These are phyloP conservation scores for Fallopia convolvulus DNA, from an alignment of 148 eudicot genomes.

Conservation along the genomic window DNA sequence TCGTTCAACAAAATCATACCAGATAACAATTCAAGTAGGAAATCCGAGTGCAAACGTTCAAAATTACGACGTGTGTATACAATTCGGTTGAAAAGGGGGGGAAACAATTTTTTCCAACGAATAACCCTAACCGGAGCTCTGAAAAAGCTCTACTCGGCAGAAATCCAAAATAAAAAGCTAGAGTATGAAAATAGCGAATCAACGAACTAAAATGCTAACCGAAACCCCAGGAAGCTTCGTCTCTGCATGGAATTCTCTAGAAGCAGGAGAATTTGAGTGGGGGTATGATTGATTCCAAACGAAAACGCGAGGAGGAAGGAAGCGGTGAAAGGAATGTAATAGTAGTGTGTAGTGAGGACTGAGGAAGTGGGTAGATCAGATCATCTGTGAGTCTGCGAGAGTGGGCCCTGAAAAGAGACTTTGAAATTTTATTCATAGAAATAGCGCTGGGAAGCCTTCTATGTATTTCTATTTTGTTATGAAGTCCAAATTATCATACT, in stretches of 20 bases:
- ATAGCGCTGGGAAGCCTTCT: too few relatives aligned
- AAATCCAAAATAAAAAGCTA: neutral
- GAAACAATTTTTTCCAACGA: neutral
- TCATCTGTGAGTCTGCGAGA: neutral
- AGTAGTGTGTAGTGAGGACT: neutral
- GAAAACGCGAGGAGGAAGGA: neutral
- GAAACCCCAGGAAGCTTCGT: neutral
- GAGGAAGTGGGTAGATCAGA: neutral
- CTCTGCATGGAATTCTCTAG: neutral
- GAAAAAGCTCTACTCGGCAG: neutral
- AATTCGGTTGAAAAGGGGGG: neutral
- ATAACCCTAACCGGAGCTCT: conserved; percentile 1
- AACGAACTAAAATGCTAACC: neutral
- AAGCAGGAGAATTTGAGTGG: neutral
- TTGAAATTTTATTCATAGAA: neutral
- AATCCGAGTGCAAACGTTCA: neutral
- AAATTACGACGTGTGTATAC: neutral
- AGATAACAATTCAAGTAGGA: neutral
- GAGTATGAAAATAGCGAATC: neutral
- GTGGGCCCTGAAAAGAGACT: neutral
- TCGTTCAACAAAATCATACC: neutral
- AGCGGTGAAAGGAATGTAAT: neutral
- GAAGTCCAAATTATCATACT: too few relatives aligned
- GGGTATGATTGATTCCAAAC: neutral
- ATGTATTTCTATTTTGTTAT: too few relatives aligned